Evolutionary conservation across 2,329 filamentous ascomycete species (phyloP).

Genomic region (Ascomycota sp.): DNA sequence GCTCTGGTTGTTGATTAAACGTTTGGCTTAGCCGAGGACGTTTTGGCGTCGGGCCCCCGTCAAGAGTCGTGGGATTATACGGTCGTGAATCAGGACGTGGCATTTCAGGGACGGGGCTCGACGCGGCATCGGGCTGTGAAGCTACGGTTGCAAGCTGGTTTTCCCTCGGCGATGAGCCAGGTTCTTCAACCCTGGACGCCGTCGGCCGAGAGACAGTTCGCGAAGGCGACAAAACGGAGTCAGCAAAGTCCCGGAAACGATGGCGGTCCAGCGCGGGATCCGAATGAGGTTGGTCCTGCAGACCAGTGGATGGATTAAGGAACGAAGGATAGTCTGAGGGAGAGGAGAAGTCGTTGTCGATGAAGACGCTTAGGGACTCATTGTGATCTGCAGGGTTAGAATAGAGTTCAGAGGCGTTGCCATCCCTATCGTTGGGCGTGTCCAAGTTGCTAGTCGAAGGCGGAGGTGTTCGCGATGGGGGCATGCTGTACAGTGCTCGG

Average conservation of each 20-base stretch:
- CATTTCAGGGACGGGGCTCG: conserved; percentile 5
- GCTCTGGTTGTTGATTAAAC: not conserved
- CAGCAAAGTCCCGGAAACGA: not conserved
- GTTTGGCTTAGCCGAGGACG: conserved; percentile 5
- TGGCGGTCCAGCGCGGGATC: conserved; percentile 1
- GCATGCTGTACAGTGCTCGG: no score
- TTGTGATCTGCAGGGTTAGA: conserved; percentile 3
- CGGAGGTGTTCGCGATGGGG: no score
- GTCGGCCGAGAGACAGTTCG: no score
- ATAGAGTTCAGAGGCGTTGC: no score
- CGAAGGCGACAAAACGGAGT: not conserved
- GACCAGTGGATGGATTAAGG: conserved; percentile 1
- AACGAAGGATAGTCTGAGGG: conserved; percentile 15
- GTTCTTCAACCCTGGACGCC: not conserved
- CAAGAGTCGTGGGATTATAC: not conserved
- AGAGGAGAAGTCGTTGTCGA: conserved; percentile 13
- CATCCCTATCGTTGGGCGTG: no score
- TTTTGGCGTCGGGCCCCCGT: conserved; percentile 6
- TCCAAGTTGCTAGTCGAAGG: no score
- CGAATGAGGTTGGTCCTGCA: conserved; percentile 1
- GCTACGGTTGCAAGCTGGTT: no score
- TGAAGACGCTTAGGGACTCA: conserved; percentile 7
- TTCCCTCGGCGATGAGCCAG: not conserved
- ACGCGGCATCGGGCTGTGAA: not conserved
- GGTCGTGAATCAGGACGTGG: not conserved